Conservation (phyloP, 306 rosid genomes). For the Canavalia ensiformis region DNA sequence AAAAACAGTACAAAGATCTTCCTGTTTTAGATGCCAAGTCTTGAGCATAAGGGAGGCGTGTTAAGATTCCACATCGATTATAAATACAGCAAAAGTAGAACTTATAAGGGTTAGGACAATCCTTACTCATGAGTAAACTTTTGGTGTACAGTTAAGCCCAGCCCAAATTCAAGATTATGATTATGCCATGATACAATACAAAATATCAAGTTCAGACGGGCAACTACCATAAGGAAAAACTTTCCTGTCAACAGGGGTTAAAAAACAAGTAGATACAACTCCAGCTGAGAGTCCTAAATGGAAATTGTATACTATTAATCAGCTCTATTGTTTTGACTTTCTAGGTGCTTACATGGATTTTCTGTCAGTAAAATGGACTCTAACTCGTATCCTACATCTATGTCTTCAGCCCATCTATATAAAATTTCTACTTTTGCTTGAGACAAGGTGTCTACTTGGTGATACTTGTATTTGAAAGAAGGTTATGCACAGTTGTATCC, state of each 20-base stretch:
- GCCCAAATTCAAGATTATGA: neutral
- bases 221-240: neutral
- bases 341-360: neutral
- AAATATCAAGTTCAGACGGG: neutral
- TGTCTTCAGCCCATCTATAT: neutral
- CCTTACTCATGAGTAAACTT: no score
- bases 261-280: neutral
- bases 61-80: no score
- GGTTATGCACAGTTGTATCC: neutral
- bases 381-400: neutral
- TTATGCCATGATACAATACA: neutral
- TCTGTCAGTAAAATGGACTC: conserved; percentile 8
- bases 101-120: no score
- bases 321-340: neutral
- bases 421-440: conserved; percentile 7
- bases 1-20: no score
- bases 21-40: no score
- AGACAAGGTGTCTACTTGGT: conserved; percentile 29
- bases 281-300: neutral
- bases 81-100: no score
- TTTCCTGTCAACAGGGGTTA: neutral
- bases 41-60: no score
- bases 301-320: neutral
- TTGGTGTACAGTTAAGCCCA: no score
- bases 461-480: conserved; percentile 28